These are phyloP conservation scores for Zasmidium citrigriseum DNA, from an alignment of 2,329 filamentous ascomycete species.

Conservation along the genomic window DNA sequence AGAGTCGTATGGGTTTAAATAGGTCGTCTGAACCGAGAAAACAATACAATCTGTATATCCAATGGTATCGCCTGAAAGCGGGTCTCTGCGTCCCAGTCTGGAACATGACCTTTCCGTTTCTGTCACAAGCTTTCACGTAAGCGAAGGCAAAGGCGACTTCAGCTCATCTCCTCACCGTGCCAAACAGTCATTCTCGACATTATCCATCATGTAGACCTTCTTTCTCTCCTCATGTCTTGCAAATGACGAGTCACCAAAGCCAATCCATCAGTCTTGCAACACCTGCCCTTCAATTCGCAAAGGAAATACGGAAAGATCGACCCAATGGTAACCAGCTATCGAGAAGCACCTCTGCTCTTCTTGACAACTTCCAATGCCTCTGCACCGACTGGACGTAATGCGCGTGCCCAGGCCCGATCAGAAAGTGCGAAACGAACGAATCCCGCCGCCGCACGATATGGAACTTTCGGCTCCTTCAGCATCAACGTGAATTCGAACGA, in stretches of 20 bases:
- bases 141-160: background rate
- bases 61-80: background rate
- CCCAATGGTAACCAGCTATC: background rate
- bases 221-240: background rate
- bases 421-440: background rate
- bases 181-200: background rate
- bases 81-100: background rate
- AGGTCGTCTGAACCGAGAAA: no score
- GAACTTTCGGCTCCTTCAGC: background rate
- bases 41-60: no score
- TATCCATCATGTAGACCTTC: background rate
- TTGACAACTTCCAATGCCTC: background rate
- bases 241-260: background rate
- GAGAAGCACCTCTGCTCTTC: background rate
- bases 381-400: background rate
- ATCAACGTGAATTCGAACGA: background rate
- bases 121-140: background rate
- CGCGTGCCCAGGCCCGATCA: background rate
- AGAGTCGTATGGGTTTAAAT: no score
- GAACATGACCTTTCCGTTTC: constrained; percentile 1
- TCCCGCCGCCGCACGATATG: background rate
- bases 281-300: background rate
- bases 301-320: background rate
- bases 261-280: background rate
- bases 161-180: background rate